A percentile compares a stretch with the other conserved stretches of the same genome.
These are phyloP conservation scores for Colletotrichum costaricense DNA, from an alignment of 2,329 filamentous ascomycete species.

Conservation along the genomic window DNA sequence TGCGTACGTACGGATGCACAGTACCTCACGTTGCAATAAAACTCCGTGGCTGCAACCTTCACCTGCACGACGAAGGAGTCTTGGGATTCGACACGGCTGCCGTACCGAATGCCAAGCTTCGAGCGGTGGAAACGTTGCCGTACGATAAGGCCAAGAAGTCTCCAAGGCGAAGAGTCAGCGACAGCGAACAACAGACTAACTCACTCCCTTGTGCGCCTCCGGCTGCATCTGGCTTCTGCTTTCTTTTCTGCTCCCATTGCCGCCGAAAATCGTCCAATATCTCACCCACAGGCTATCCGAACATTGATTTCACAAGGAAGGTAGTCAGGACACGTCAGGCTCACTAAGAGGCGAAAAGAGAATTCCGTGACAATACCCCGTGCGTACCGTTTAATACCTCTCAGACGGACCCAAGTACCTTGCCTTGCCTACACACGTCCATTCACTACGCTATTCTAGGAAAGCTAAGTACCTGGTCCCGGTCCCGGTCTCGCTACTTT, in stretches of 20 bases:
- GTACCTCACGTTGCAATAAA: background rate
- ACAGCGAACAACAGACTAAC: background rate
- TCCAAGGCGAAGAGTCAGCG: background rate
- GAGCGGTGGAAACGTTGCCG: slow-evolving; percentile 19
- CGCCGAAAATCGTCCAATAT: background rate
- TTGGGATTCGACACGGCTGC: background rate
- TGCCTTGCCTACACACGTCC: background rate
- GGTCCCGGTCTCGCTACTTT: slow-evolving; percentile 6
- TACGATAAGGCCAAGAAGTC: slow-evolving; percentile 21
- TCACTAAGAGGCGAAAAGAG: background rate
- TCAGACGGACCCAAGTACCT: background rate
- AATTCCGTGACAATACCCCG: background rate
- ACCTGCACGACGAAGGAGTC: slow-evolving; percentile 1
- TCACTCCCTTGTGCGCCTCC: background rate
- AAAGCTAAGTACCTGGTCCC: slow-evolving; percentile 6
- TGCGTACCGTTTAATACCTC: background rate
- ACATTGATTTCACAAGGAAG: background rate
- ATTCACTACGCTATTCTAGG: slow-evolving; percentile 2
- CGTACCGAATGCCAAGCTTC: slow-evolving; percentile 5
- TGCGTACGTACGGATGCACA: background rate
- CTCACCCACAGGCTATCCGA: background rate
- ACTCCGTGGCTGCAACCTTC: background rate
- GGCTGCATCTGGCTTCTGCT: background rate
- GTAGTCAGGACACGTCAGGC: background rate
- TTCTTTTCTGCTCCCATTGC: background rate